phyloP scores from a whole-genome alignment of 1,284 basidiomycete species.

The Trichosporon inkin region DNA sequence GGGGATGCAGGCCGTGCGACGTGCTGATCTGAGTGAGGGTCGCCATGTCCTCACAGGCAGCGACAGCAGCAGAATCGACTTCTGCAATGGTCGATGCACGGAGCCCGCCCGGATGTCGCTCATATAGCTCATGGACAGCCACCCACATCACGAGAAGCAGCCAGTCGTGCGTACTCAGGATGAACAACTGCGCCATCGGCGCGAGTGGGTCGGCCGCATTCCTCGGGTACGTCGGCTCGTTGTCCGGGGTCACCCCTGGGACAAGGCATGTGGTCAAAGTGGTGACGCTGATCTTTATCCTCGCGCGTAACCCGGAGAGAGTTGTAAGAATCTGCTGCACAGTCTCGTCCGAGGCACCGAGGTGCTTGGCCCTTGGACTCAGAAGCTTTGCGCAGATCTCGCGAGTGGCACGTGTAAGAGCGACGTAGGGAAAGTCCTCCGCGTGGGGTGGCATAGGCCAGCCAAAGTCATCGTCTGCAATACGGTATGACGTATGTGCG shows the following conservation, averaged over 20 bases:
- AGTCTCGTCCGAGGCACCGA: not conserved
- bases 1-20: conserved; percentile 5
- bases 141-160: conserved; percentile 16
- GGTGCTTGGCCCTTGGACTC: conserved; percentile 7
- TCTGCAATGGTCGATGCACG: not conserved
- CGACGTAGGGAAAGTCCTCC: conserved; percentile 5
- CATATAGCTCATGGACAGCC: conserved; percentile 9
- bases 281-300: conserved; percentile 1
- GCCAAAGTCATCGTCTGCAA: conserved; percentile 14
- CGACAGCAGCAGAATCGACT: conserved; percentile 6
- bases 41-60: conserved; percentile 15
- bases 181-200: conserved; percentile 12
- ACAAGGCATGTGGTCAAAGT: not conserved
- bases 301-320: not conserved
- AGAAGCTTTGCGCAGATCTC: conserved; percentile 9
- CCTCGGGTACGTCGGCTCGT: not conserved
- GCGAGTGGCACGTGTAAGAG: not conserved
- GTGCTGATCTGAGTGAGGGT: conserved; percentile 8
- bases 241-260: not conserved
- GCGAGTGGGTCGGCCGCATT: not conserved
- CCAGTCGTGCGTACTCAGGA: conserved; percentile 16
- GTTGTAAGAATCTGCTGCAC: not conserved
- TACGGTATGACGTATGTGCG: conserved; percentile 11
- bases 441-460: conserved; percentile 4
- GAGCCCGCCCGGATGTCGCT: not conserved